Percentiles rank a stretch among this genome's conserved stretches.
These are phyloP conservation scores for Cucurbita pepo DNA, from an alignment of 306 rosid genomes.

Conservation along the genomic window DNA sequence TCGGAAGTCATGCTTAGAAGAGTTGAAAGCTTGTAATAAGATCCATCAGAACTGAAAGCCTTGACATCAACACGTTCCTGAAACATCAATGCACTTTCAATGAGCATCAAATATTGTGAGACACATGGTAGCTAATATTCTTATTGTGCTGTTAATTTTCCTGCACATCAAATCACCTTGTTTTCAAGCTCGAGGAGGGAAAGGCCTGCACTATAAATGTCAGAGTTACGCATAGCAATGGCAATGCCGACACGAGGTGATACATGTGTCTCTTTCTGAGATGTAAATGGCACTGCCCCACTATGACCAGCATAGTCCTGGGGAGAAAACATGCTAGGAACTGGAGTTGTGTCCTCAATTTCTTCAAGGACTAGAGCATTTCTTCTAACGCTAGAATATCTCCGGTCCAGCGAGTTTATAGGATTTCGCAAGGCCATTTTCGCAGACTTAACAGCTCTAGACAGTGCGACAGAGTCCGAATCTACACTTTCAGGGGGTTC, in stretches of 20 bases:
- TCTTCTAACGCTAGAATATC: conserved; percentile 41
- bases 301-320: conserved; percentile 61
- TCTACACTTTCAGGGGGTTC: conserved; percentile 66
- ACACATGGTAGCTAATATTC: neutral
- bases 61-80: conserved; percentile 88
- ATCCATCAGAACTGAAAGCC: conserved; percentile 76
- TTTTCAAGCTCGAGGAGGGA: conserved; percentile 86
- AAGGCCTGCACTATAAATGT: conserved; percentile 64
- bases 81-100: conserved; percentile 11
- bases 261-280: conserved; percentile 56
- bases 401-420: conserved; percentile 56
- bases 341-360: conserved; percentile 71
- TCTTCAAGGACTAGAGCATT: conserved; percentile 66
- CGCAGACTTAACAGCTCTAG: conserved; percentile 73
- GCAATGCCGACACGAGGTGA: conserved; percentile 86
- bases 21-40: conserved; percentile 85
- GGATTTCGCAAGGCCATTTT: conserved; percentile 57
- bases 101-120: conserved; percentile 8
- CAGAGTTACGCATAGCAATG: conserved; percentile 52
- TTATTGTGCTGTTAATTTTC: neutral
- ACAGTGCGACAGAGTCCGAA: conserved; percentile 35
- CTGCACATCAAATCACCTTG: conserved; percentile 40
- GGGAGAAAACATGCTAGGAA: conserved; percentile 93
- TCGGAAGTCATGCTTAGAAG: conserved; percentile 76
- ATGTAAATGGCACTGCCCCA: conserved; percentile 47